phyloP scores from a whole-genome alignment of 164 flowering plant species.

The Kalanchoe fedtschenkoi region DNA sequence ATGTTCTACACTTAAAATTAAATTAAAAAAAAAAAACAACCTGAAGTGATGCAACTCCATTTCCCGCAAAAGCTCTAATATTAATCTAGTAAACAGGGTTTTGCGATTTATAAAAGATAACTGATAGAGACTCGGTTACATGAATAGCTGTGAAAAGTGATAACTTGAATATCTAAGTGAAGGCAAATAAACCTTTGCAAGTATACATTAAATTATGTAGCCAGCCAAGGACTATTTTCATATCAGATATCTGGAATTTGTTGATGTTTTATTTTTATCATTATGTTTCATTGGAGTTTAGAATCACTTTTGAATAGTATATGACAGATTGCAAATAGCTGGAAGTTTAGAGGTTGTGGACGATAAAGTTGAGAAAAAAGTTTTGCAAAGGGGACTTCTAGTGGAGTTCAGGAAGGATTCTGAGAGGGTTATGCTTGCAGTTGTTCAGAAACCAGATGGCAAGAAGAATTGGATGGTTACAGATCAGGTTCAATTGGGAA shows the following conservation, averaged over 20 bases:
- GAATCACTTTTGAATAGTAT: neutral
- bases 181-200: too few species aligned
- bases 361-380: slow-evolving; percentile 44
- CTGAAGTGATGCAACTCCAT: neutral
- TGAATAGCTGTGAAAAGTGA: too few species aligned
- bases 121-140: too few species aligned
- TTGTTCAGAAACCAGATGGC: slow-evolving; percentile 87
- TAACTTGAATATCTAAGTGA: too few species aligned
- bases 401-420: slow-evolving; percentile 82
- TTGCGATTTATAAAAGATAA: too few species aligned
- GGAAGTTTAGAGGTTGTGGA: slow-evolving; percentile 35
- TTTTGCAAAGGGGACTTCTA: slow-evolving; percentile 46
- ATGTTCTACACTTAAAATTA: slow-evolving; percentile 4
- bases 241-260: neutral
- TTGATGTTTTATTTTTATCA: neutral
- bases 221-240: too few species aligned
- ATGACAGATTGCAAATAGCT: slow-evolving; percentile 34
- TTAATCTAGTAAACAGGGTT: too few species aligned
- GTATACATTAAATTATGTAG: too few species aligned
- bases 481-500: slow-evolving; percentile 74
- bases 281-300: neutral
- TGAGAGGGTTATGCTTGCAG: slow-evolving; percentile 73
- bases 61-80: too few species aligned
- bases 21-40: neutral
- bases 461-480: slow-evolving; percentile 93